Base-by-base conservation (phyloP, 2,329 filamentous ascomycete genomes). In the Alternaria sp. region DNA sequence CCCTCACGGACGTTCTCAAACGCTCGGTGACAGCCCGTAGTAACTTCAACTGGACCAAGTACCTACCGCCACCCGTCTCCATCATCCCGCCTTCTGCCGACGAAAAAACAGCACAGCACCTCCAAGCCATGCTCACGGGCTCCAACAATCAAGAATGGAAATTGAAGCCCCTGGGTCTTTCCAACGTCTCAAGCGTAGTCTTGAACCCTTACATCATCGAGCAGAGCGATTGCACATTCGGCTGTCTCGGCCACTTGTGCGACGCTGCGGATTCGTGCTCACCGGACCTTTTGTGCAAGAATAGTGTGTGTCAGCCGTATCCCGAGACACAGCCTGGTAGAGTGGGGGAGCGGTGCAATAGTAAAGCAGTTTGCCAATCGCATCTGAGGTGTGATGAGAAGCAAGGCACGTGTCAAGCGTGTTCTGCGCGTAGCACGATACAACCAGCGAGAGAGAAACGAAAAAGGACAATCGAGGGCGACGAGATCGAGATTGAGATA, bases 141-240 rank as follows among this genome's bases (percentile, higher is more conserved):
- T 34, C 36, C 5, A 34, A 32, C 0, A 32, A 38, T 0, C 40
- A 52, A 27, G 57, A 63, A 41, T 63, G 54, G 54, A 48, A 18
- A 4, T 5, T 65, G 4, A 11, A 40, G 9, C 46, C 45, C 7
- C 22, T 56, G 6, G 53, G 48, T 4, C 65, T 77, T 6, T 65
- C 66, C 0, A 69, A 70, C 36, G 11, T 66, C 9, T 74, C 71
- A 1, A 27, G 58, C 3, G 43, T 75, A 3, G 56, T 63, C 1
- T 43, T 75, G 6, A 78, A 78, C 49, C 74, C 75, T 0, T 77
- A 73, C 57, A 66, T 73, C n/a, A 69, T 69, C 1, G 57, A 71
- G 11, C 69, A 71, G 56, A 66, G 67, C 58, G 50, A 62, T 28
- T 78, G 75, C 40, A 69, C 67, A 0, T 75, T 77, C 28, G 76